Evolutionary conservation across 139 green algal species (phyloP), one percentile per base, ranked within the genome.

Genomic region (Coelastrella sp.): DNA sequence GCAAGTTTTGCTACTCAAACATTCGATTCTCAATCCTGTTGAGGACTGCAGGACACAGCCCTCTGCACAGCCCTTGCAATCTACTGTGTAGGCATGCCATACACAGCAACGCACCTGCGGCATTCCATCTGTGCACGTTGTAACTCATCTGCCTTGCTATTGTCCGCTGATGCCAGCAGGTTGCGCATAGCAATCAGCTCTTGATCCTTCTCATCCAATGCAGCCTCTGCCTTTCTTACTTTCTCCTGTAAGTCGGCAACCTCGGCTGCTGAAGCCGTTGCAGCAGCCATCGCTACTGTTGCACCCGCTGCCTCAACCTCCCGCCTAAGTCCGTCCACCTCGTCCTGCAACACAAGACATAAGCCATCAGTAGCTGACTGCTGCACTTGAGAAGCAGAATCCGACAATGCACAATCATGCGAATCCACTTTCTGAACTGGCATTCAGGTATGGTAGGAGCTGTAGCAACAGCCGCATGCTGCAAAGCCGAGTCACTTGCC

Each of bases 151-250:
- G 25, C 19, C 73, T 68, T 25, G 23, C 15, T 27, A 41, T 15
- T 41, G 71, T 45, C 27, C 2, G 41, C 43, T 19, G 71, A 38
- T 21, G 8, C 5, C 78, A 85, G 66, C 32, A 15, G 25, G 11
- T 11, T 51, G 25, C 41, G n/a, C 19, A 68, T 73, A 63, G 23
- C 19, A 32, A 51, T 51, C 57, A 91, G 85, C 53, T 89, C 40
- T 9, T 41, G 40, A 34, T 89, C 73, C 41, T 81, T 74, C 64
- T 90, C 83, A 23, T 89, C 53, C 50, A 85, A 74, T 62, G 87
- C 87, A 13, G 41, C 57, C 4, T 87, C 62, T 75, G 82, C 34
- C 19, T 41, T 45, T 75, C 77, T 45, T 71, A 91, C 82, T 57
- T 60, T 34, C 40, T 50, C n/a, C 66, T 53, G 25, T 60, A 69